These are phyloP conservation scores for Solanum phureja DNA, from an alignment of 257 asterid genomes.

Conservation along the genomic window DNA sequence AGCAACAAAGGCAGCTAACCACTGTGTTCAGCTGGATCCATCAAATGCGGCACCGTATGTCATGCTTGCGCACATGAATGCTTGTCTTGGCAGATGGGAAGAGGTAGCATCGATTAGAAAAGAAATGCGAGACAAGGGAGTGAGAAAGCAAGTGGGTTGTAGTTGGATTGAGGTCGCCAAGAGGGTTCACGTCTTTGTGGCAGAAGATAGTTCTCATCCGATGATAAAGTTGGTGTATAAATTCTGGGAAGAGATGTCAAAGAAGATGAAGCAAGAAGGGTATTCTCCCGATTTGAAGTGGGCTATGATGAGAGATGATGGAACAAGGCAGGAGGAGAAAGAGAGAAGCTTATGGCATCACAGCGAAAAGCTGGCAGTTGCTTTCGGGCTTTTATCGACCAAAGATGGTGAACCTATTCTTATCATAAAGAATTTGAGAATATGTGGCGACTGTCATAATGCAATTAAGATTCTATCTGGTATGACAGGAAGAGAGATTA, in stretches of 20 bases:
- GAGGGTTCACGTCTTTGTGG: constrained; percentile 54
- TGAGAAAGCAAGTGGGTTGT: constrained; percentile 52
- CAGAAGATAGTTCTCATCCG: constrained; percentile 59
- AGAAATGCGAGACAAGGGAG: constrained; percentile 30
- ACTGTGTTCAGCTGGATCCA: constrained; percentile 53
- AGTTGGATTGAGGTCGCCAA: constrained; percentile 66
- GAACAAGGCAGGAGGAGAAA: constrained; percentile 23
- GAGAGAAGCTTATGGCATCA: constrained; percentile 39
- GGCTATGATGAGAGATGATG: constrained; percentile 30
- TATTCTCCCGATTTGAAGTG: constrained; percentile 36
- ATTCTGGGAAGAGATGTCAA: constrained; percentile 53
- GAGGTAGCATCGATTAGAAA: constrained; percentile 48
- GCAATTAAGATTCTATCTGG: constrained; percentile 47
- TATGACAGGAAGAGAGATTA: constrained; percentile 41
- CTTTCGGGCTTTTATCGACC: constrained; percentile 40
- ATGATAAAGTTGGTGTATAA: constrained; percentile 36
- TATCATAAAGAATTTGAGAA: constrained; percentile 59
- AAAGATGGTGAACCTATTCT: constrained; percentile 25
- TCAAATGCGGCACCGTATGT: constrained; percentile 59
- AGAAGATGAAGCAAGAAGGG: constrained; percentile 44
- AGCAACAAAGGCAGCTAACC: constrained; percentile 58
- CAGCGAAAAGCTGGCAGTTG: constrained; percentile 69
- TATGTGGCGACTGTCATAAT: constrained; percentile 63
- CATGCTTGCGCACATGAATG: constrained; percentile 49
- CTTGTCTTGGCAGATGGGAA: constrained; percentile 47